Conservation (phyloP, 176 grass and related monocot genomes). For the Aechmea fasciata region DNA sequence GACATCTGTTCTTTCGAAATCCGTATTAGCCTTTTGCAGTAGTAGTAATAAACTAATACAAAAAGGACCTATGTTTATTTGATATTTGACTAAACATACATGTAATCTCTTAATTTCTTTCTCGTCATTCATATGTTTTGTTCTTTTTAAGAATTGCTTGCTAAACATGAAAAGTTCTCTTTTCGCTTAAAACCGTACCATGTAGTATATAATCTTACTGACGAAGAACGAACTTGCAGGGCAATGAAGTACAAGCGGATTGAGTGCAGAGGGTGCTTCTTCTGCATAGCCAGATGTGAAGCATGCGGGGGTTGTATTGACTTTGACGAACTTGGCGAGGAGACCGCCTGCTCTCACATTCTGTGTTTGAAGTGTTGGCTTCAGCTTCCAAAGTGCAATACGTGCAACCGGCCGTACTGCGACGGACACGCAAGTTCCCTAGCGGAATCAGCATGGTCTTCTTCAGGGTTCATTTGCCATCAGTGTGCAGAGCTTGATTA, state of each 20-base stretch:
- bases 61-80: background rate
- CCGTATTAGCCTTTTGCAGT: too few relatives aligned
- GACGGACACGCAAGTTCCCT: conserved; percentile 32
- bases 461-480: conserved; percentile 45
- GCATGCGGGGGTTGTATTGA: conserved; percentile 33
- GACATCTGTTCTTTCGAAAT: too few relatives aligned
- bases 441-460: conserved; percentile 18
- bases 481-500: conserved; percentile 34
- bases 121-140: background rate
- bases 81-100: background rate
- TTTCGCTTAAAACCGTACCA: background rate
- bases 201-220: background rate
- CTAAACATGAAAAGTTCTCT: background rate
- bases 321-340: conserved; percentile 30
- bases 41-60: too few relatives aligned
- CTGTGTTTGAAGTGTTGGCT: conserved; percentile 77
- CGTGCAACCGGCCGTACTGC: conserved; percentile 80
- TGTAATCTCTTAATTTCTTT: background rate
- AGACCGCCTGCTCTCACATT: conserved; percentile 58
- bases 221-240: conserved; percentile 20
- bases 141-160: background rate
- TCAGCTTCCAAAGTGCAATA: conserved; percentile 55
- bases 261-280: conserved; percentile 29
- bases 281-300: conserved; percentile 37
- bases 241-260: conserved; percentile 22